Evolutionary conservation across 768 basidiomycete genomes (phyloP), one percentile per base, ranked within the genome.

Genomic region (Podaxis mareebaensis): DNA sequence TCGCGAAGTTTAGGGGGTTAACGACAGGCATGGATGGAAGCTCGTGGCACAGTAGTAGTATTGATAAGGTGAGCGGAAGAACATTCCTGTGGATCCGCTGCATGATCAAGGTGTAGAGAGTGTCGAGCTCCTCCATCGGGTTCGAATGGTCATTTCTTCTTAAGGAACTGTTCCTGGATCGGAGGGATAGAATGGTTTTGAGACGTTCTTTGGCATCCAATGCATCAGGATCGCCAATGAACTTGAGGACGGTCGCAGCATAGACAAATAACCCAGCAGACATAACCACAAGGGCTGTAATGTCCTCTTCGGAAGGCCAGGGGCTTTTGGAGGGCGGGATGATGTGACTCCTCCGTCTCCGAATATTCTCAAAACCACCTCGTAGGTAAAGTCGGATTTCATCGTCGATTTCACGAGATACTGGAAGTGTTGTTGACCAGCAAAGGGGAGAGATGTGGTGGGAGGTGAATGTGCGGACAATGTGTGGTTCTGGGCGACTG

Each of bases 71-170:
- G 22, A 52, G 2, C 4, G 49, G 58, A n/a, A 60, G 48, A 10
- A 60, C 24, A 12, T 39, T 20, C 10, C 4, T 7, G 8, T 48
- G 58, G 38, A 60, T 51, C 2, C 33, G 15, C 1, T 38, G 49
- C 58, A 60, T 60, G 17, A 60, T 52, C 17, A 60, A n/a, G 12
- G 13, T 12, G 49, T 60, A 60, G 17, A 60, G 26, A 6, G 33
- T 44, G 36, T 60, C 58, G 5, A 60, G 36, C 4, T 52, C 58
- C 6, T 6, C 40, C 39, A 44, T 26, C 10, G 56, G 56, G 24
- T 30, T 57, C 4, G 10, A 3, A 39, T 22, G n/a, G n/a, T 26
- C n/a, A 10, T 33, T 11, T 22, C 46, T 15, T 17, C 5, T n/a
- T 3, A 4, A 3, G 1, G 13, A 13, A 17, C 6, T 7, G 10